Conservation (phyloP, 2,329 filamentous ascomycete genomes). For the Phialophora tarda region DNA sequence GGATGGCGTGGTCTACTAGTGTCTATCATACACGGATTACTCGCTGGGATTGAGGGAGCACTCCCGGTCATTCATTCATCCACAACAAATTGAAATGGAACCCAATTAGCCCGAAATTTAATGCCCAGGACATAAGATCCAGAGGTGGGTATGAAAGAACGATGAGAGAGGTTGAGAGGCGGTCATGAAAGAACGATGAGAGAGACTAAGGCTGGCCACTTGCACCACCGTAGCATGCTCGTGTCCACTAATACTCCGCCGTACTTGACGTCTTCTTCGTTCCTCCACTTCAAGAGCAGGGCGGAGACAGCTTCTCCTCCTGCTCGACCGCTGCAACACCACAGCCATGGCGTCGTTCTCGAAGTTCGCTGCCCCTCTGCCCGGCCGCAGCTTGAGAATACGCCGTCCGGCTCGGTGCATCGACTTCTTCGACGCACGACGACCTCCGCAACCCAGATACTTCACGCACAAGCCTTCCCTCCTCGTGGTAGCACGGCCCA, state of each 20-base stretch:
- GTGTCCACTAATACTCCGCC: background rate
- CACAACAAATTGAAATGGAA: too few species aligned
- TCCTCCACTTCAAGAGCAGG: background rate
- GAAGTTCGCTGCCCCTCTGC: constrained; percentile 8
- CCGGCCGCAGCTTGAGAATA: constrained; percentile 17
- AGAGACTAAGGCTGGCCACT: background rate
- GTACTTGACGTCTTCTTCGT: background rate
- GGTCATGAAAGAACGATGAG: too few species aligned
- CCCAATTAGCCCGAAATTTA: too few species aligned
- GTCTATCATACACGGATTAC: background rate
- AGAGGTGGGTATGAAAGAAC: too few species aligned
- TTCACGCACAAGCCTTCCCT: constrained; percentile 65
- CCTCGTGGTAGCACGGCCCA: constrained; percentile 56
- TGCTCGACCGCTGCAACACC: background rate
- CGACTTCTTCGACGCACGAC: constrained; percentile 32
- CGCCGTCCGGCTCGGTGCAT: constrained; percentile 5
- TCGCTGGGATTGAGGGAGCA: too few species aligned
- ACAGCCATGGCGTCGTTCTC: constrained; percentile 10
- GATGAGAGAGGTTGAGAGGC: too few species aligned
- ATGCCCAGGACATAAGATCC: too few species aligned
- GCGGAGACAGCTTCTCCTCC: background rate
- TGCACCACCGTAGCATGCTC: background rate
- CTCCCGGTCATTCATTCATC: too few species aligned
- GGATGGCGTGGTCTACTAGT: background rate
- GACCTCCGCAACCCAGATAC: constrained; percentile 48